phyloP scores from a whole-genome alignment of 768 basidiomycete genomes.

The Russula vinacea region DNA sequence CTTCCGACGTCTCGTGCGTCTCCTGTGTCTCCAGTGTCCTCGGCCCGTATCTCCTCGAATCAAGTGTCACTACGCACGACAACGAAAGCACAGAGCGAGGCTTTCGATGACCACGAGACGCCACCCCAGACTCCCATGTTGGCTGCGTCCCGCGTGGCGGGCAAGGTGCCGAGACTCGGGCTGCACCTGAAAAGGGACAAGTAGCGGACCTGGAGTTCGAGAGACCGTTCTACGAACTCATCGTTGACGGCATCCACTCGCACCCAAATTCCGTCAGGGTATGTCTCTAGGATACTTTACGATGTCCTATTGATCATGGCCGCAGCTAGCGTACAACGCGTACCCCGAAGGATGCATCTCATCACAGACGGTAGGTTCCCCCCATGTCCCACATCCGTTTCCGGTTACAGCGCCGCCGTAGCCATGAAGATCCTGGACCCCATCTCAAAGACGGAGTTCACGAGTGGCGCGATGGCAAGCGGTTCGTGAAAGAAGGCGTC shows the following conservation, averaged over 20 bases:
- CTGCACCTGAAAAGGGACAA: constrained; percentile 45
- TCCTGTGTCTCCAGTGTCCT: constrained; percentile 27
- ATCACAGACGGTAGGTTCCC: constrained; percentile 75
- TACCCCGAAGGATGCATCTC: constrained; percentile 83
- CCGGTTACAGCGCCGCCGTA: constrained; percentile 34
- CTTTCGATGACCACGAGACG: constrained; percentile 56
- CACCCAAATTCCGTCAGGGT: constrained; percentile 89
- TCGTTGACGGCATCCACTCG: constrained; percentile 88
- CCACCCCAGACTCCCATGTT: constrained; percentile 52
- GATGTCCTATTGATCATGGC: constrained; percentile 10
- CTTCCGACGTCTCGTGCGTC: constrained; percentile 29
- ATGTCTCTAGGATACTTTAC: constrained; percentile 32
- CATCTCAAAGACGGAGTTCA: constrained; percentile 79
- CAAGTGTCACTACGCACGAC: constrained; percentile 28
- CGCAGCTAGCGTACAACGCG: constrained; percentile 75
- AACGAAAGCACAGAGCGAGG: constrained; percentile 41
- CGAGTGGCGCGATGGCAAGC: constrained; percentile 82
- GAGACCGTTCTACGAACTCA: constrained; percentile 83
- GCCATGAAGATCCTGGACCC: constrained; percentile 88
- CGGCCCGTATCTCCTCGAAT: constrained; percentile 5
- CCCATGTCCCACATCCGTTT: background rate
- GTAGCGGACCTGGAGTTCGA: constrained; percentile 48
- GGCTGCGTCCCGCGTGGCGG: constrained; percentile 21
- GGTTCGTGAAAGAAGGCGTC: constrained; percentile 77
- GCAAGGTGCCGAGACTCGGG: constrained; percentile 30